phyloP scores from a whole-genome alignment of 2,329 filamentous ascomycete genomes.

The Trichoderma sp. region DNA sequence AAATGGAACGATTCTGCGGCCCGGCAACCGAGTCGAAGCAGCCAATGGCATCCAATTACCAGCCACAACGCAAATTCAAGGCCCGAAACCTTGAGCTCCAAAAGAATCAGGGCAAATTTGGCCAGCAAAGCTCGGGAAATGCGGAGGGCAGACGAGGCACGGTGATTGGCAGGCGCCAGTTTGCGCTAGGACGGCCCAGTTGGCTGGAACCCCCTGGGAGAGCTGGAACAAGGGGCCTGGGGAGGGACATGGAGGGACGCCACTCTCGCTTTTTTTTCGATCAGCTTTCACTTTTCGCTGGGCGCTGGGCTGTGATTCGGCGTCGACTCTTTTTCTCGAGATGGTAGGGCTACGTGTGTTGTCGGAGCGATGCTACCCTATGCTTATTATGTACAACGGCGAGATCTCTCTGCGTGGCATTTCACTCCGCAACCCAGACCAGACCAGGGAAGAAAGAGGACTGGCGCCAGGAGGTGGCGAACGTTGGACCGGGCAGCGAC shows the following conservation, averaged over 20 bases:
- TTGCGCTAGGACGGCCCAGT: constrained; percentile 19
- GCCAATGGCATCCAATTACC: not conserved
- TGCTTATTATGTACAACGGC: not conserved
- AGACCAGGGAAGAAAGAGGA: not conserved
- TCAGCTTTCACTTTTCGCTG: not conserved
- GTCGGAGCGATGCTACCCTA: constrained; percentile 12
- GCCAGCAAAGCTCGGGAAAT: not conserved
- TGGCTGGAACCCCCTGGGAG: constrained; percentile 14
- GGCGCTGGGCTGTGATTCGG: not conserved
- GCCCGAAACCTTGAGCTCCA: not conserved
- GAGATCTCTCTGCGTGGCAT: not conserved
- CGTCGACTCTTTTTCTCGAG: not conserved
- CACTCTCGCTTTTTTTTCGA: not conserved
- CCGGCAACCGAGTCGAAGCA: not conserved
- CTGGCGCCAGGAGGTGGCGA: constrained; percentile 13
- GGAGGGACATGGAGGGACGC: too few species aligned
- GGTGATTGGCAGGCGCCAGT: constrained; percentile 16
- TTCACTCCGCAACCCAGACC: not conserved
- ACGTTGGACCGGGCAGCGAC: not conserved
- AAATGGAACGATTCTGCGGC: constrained; percentile 8
- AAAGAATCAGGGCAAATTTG: not conserved
- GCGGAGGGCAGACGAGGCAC: constrained; percentile 1
- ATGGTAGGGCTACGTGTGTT: constrained; percentile 6
- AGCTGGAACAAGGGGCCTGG: not conserved
- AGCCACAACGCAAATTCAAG: not conserved